Percentiles rank a stretch among this genome's conserved stretches.
Evolutionary conservation across 768 basidiomycete species (phyloP).

Genomic region (Galerina sulciceps): DNA sequence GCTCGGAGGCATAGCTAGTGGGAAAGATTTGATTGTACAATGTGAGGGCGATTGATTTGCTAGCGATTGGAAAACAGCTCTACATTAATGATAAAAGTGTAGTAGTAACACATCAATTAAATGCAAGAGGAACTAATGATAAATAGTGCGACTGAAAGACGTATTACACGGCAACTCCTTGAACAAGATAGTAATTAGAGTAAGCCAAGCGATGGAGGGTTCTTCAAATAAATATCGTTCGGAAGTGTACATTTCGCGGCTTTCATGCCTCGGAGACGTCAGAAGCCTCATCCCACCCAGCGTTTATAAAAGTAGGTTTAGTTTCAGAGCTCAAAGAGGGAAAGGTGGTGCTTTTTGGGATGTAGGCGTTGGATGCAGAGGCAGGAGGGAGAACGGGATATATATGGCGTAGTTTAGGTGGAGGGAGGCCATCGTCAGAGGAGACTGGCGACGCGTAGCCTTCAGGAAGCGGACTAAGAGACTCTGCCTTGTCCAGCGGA

Average conservation of each 20-base stretch:
- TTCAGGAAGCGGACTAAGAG: conserved; percentile 20
- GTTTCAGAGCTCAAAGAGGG: conserved; percentile 43
- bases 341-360: conserved; percentile 26
- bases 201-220: background rate
- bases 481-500: conserved; percentile 8
- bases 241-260: background rate
- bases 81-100: conserved; percentile 9
- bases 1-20: too few species aligned
- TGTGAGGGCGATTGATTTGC: background rate
- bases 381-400: conserved; percentile 29
- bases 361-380: conserved; percentile 20
- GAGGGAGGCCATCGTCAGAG: conserved; percentile 23
- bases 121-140: background rate
- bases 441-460: conserved; percentile 21
- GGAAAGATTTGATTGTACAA: conserved; percentile 5
- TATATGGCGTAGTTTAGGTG: conserved; percentile 27
- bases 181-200: background rate
- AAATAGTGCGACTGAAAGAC: conserved; percentile 9
- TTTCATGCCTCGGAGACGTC: conserved; percentile 36
- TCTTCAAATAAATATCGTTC: too few species aligned
- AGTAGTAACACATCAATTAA: conserved; percentile 8
- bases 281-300: conserved; percentile 61
- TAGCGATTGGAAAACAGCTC: background rate
- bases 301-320: conserved; percentile 55
- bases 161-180: conserved; percentile 11